Evolutionary conservation across 305 asterid genomes (phyloP), one percentile per base, ranked within the genome.

Genomic region (Stenogyne calaminthoides): DNA sequence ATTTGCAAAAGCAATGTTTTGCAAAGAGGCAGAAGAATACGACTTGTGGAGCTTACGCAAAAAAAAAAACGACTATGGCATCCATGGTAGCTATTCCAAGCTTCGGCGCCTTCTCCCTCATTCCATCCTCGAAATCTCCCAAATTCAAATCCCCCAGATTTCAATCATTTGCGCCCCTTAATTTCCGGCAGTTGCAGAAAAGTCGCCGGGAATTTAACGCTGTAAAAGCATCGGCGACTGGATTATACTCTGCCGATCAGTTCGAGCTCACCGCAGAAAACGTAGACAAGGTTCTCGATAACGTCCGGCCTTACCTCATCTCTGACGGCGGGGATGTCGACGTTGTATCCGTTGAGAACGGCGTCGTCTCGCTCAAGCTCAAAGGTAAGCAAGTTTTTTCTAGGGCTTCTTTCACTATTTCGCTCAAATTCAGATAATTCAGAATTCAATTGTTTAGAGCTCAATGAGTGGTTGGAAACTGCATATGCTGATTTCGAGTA

Each of bases 261-360:
- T 90, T 88, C 70, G 96, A 91, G 62, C 96, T 93, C 52, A 91
- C 92, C 52, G 39, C 77, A 2, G 81, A 88, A 69, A 93, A 93
- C 91, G 96, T 91, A 0, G 95, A 89, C 80, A 81, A 84, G 87
- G 96, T 93, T 65, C 96, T 93, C 55, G 92, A 91, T 22, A 83
- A 82, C 75, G 97, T 91, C 62, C 88, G 98, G 11, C 98, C 98
- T 69, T 93, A 93, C 80, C 92, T 93, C 80, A 86, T 93, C 77
- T 71, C 97, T 42, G 98, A 93, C 73, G 98, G 98, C 5, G 97
- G 98, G 57, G 86, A 93, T 46, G 97, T 93, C 3, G 92, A 87
- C 16, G 96, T 93, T 34, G 92, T 91, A 0, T 89, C 98, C 7
- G 96, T 91, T 18, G 88, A 88, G 7, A 76, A 86, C 82, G 97